Percentiles rank a stretch among this genome's conserved stretches.
phyloP scores from a whole-genome alignment of 176 grass and related monocot genomes.

The Oryza officinalis region DNA sequence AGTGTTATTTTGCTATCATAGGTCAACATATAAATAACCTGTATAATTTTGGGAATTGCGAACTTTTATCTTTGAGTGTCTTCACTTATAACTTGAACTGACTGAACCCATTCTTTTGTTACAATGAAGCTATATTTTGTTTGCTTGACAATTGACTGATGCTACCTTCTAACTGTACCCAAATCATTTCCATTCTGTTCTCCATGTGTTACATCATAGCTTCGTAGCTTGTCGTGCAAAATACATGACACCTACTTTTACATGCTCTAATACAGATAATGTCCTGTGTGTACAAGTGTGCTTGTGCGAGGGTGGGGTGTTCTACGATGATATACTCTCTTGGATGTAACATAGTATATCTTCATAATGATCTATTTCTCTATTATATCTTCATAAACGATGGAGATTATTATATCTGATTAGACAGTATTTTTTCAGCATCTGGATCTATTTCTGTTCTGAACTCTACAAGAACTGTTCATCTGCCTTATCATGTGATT shows the following conservation, averaged over 20 bases:
- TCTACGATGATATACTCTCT: background rate
- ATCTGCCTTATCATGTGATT: background rate
- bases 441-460: conserved; percentile 20
- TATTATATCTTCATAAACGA: background rate
- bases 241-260: background rate
- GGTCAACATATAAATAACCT: background rate
- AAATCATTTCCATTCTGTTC: background rate
- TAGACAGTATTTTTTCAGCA: background rate
- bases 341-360: background rate
- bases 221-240: background rate
- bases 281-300: too few species aligned
- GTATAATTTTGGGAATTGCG: background rate
- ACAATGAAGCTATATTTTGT: background rate
- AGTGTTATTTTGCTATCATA: background rate
- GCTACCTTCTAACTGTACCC: background rate
- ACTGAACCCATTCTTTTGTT: background rate
- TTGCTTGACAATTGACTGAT: background rate
- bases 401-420: background rate
- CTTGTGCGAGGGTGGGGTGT: background rate
- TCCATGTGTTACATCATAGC: background rate
- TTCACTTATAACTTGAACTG: background rate
- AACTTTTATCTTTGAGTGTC: background rate
- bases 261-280: background rate
- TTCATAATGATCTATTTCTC: background rate
- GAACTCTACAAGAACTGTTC: background rate